phyloP scores from a whole-genome alignment of 768 basidiomycete species.

The Sistotremastrum suecicum region DNA sequence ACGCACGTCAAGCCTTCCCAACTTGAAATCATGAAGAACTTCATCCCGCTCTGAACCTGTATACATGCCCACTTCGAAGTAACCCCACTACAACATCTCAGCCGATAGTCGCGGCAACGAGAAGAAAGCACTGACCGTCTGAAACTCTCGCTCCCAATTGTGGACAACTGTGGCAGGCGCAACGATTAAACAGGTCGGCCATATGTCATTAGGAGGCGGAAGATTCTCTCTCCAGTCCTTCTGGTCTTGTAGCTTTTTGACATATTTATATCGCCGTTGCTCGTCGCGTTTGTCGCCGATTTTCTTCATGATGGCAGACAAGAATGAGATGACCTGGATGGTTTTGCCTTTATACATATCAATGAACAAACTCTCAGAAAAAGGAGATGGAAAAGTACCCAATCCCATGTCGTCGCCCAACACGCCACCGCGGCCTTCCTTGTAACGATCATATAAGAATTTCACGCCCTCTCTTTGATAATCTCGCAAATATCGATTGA shows the following conservation, averaged over 20 bases:
- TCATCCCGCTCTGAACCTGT: constrained; percentile 38
- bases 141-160: constrained; percentile 86
- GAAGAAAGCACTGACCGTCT: constrained; percentile 38
- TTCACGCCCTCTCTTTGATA: constrained; percentile 82
- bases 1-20: constrained; percentile 80
- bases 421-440: constrained; percentile 56
- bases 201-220: constrained; percentile 54
- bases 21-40: constrained; percentile 55
- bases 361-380: neutral
- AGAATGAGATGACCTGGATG: constrained; percentile 80
- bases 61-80: constrained; percentile 77
- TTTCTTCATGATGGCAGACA: constrained; percentile 88
- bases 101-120: neutral
- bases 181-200: constrained; percentile 81
- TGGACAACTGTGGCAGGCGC: constrained; percentile 72
- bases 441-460: constrained; percentile 69
- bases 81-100: constrained; percentile 59
- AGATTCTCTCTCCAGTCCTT: constrained; percentile 39
- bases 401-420: constrained; percentile 96
- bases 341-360: constrained; percentile 56
- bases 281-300: constrained; percentile 47
- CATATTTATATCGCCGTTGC: constrained; percentile 49
- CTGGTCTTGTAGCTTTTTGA: constrained; percentile 52
- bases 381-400: constrained; percentile 20
- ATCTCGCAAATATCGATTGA: constrained; percentile 78